phyloP scores from a whole-genome alignment of 1,284 basidiomycete species.

The Pascua guehoae region DNA sequence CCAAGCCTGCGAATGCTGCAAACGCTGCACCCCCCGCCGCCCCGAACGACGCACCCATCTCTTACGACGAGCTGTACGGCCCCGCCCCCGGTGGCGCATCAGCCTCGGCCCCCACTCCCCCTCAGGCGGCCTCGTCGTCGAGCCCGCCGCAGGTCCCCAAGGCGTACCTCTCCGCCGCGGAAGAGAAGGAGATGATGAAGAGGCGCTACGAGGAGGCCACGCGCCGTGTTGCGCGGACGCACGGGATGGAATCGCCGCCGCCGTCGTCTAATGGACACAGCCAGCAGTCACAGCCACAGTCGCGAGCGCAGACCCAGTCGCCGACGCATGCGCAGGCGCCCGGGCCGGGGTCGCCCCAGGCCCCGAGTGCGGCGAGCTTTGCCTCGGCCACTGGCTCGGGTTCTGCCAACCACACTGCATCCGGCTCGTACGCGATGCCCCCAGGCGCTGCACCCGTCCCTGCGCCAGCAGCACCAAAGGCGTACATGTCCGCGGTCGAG shows the following conservation, averaged over 20 bases:
- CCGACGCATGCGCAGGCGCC: constrained; percentile 4
- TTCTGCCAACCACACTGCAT: background rate
- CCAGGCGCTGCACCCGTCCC: background rate
- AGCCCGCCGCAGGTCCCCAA: background rate
- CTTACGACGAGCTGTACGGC: constrained; percentile 16
- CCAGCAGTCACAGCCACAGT: background rate
- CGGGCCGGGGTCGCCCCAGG: background rate
- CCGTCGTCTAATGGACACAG: background rate
- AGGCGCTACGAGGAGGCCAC: constrained; percentile 31
- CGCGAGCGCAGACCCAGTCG: background rate
- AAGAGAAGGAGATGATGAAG: constrained; percentile 37
- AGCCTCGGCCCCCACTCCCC: background rate
- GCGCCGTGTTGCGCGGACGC: background rate
- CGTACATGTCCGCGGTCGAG: constrained; percentile 17
- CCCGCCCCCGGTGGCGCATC: background rate
- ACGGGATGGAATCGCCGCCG: background rate
- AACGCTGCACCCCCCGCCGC: background rate
- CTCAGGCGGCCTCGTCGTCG: background rate
- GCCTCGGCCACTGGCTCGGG: background rate
- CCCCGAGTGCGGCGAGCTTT: background rate
- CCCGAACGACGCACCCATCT: constrained; percentile 6
- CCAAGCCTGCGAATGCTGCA: constrained; percentile 8
- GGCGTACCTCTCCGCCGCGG: constrained; percentile 24
- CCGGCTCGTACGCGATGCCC: background rate
- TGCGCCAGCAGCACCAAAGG: background rate